These are phyloP conservation scores for Gossypium rotundifolium DNA, from an alignment of 345 rosid genomes.

Conservation along the genomic window DNA sequence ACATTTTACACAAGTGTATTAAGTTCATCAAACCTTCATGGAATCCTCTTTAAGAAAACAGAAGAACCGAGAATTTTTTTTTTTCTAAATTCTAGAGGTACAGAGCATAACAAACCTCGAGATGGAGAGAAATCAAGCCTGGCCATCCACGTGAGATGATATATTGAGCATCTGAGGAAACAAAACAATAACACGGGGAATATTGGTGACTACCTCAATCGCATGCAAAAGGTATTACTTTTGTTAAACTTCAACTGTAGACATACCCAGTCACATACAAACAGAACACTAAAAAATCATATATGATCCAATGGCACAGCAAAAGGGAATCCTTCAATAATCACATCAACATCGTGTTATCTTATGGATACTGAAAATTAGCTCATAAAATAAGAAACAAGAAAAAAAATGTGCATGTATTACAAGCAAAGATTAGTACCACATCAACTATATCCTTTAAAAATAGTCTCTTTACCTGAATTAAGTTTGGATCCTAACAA, in stretches of 20 bases:
- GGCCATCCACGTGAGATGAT: constrained; percentile 75
- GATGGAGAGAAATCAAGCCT: constrained; percentile 54
- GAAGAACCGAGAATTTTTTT: not conserved
- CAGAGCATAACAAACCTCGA: constrained; percentile 49
- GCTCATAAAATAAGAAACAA: not conserved
- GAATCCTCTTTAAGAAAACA: not conserved
- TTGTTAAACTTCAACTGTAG: not conserved
- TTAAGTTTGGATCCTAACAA: constrained; percentile 52
- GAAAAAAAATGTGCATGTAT: not conserved
- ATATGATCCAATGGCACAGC: not conserved
- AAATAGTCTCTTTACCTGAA: constrained; percentile 40
- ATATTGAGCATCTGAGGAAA: constrained; percentile 43
- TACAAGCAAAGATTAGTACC: not conserved
- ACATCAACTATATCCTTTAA: not conserved
- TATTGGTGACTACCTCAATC: not conserved
- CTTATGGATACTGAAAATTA: not conserved
- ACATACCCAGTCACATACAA: not conserved
- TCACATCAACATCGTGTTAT: not conserved
- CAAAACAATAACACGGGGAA: not conserved
- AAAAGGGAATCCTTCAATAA: not conserved
- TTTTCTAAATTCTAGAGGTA: not conserved
- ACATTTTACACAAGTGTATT: not conserved
- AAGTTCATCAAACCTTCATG: not conserved
- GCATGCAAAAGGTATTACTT: not conserved
- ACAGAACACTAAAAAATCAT: not conserved